A percentile compares a stretch with the other conserved stretches of the same genome.
Conservation (phyloP, 2,329 filamentous ascomycete species). For the Arthrinium phaeospermum region DNA sequence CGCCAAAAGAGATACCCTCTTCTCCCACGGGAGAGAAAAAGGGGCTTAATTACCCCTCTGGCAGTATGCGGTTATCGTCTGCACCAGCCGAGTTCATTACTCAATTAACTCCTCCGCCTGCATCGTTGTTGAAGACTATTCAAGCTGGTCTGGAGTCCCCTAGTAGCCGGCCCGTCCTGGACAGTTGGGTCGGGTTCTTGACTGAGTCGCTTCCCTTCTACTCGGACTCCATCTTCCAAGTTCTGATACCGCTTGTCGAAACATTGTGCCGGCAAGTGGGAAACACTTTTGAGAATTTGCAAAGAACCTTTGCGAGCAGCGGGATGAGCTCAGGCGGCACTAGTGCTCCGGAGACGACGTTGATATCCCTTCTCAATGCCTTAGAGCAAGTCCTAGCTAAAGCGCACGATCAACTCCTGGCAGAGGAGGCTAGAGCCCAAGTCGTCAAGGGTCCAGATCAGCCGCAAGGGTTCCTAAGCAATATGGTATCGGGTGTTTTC, state of each 20-base stretch:
- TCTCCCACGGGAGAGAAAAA: conserved; percentile 56
- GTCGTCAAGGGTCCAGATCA: conserved; percentile 80
- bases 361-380: conserved; percentile 89
- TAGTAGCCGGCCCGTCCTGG: conserved; percentile 77
- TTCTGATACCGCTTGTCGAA: conserved; percentile 88
- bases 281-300: conserved; percentile 73
- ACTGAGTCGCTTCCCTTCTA: conserved; percentile 85
- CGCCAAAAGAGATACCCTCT: conserved; percentile 45
- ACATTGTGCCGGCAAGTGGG: conserved; percentile 83
- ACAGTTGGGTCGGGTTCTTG: conserved; percentile 90
- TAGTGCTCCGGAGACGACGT: conserved; percentile 68
- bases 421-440: conserved; percentile 74
- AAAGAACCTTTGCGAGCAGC: conserved; percentile 61
- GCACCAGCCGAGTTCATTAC: conserved; percentile 36
- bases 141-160: conserved; percentile 79
- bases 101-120: conserved; percentile 60
- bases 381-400: conserved; percentile 88
- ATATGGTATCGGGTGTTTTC: conserved; percentile 92
- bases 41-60: conserved; percentile 48
- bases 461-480: conserved; percentile 87
- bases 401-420: conserved; percentile 81
- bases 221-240: conserved; percentile 83
- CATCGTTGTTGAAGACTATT: conserved; percentile 81
- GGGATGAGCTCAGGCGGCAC: conserved; percentile 38
- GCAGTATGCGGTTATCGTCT: conserved; percentile 47